Conservation (phyloP, 2,329 filamentous ascomycete genomes). For the Metarhizium humberi region DNA sequence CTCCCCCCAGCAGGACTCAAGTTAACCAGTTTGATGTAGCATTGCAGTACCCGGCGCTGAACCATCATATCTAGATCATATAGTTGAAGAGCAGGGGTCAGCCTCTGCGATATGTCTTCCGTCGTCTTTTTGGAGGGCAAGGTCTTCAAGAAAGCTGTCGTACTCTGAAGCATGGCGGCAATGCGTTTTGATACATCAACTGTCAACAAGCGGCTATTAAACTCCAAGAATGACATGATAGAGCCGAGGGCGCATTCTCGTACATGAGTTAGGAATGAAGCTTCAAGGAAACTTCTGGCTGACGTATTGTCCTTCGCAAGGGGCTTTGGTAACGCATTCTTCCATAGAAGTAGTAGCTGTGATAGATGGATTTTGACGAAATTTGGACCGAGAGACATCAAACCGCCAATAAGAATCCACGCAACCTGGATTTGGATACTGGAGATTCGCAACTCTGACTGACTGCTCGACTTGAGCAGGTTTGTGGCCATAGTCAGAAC, state of each 20-base stretch:
- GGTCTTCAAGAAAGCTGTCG: conserved; percentile 77
- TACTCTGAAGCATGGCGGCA: conserved; percentile 90
- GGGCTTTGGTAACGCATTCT: conserved; percentile 91
- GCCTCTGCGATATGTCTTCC: conserved; percentile 75
- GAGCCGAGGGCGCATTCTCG: conserved; percentile 89
- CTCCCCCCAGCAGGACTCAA: conserved; percentile 76
- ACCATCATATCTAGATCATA: conserved; percentile 91
- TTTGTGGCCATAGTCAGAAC: conserved; percentile 87
- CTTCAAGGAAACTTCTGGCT: conserved; percentile 74
- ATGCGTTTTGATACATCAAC: conserved; percentile 91
- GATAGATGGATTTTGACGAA: conserved; percentile 98
- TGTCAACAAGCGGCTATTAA: conserved; percentile 84
- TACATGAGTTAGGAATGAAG: conserved; percentile 89
- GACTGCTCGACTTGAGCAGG: conserved; percentile 82
- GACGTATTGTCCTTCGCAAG: conserved; percentile 86
- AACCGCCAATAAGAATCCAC: conserved; percentile 90
- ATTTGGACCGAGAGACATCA: conserved; percentile 94
- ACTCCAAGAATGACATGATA: conserved; percentile 85
- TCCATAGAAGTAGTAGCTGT: conserved; percentile 89
- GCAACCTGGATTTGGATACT: conserved; percentile 95
- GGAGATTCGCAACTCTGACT: conserved; percentile 81
- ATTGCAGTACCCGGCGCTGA: conserved; percentile 84
- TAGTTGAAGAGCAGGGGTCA: conserved; percentile 79
- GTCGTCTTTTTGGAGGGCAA: conserved; percentile 75
- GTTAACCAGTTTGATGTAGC: conserved; percentile 85